A percentile compares a stretch with the other conserved stretches of the same genome.
Evolutionary conservation across 2,329 filamentous ascomycete species (phyloP).

Genomic region (Beauveria sp.): DNA sequence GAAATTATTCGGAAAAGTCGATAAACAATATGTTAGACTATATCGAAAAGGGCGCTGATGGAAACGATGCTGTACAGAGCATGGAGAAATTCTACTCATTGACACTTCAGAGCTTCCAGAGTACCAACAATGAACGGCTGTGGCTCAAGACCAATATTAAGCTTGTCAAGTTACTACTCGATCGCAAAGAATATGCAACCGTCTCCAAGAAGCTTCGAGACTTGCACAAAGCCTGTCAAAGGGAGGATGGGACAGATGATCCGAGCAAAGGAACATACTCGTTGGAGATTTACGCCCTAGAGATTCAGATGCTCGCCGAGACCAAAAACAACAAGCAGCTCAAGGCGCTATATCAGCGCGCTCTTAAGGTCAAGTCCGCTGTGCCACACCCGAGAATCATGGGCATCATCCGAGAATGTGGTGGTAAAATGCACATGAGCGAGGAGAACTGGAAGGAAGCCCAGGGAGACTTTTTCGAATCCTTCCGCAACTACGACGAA

Average conservation of each 20-base stretch:
- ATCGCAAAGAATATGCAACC: constrained; percentile 77
- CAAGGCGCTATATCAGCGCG: constrained; percentile 85
- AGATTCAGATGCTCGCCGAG: constrained; percentile 98
- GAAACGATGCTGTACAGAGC: constrained; percentile 60
- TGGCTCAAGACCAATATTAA: constrained; percentile 99
- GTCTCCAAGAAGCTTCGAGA: constrained; percentile 79
- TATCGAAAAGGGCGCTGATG: constrained; percentile 81
- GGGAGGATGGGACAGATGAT: constrained; percentile 79
- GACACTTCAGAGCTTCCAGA: constrained; percentile 91
- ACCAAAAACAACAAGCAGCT: constrained; percentile 96
- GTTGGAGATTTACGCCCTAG: constrained; percentile 89
- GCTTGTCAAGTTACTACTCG: constrained; percentile 81
- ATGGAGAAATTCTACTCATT: constrained; percentile 95
- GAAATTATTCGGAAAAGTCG: constrained; percentile 98
- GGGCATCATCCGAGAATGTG: constrained; percentile 97
- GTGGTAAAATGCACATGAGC: constrained; percentile 99
- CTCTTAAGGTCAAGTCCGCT: constrained; percentile 87
- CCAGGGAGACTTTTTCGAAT: constrained; percentile 96
- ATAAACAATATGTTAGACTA: constrained; percentile 99
- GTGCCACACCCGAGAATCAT: constrained; percentile 98
- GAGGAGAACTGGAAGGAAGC: constrained; percentile 99
- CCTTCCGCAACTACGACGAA: constrained; percentile 98
- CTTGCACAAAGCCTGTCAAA: constrained; percentile 82
- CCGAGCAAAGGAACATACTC: constrained; percentile 94
- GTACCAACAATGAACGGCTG: constrained; percentile 91